A percentile compares a stretch with the other conserved stretches of the same genome.
These are phyloP conservation scores for Citeromyces siamensis DNA, from an alignment of 1,139 yeast species.

Conservation along the genomic window DNA sequence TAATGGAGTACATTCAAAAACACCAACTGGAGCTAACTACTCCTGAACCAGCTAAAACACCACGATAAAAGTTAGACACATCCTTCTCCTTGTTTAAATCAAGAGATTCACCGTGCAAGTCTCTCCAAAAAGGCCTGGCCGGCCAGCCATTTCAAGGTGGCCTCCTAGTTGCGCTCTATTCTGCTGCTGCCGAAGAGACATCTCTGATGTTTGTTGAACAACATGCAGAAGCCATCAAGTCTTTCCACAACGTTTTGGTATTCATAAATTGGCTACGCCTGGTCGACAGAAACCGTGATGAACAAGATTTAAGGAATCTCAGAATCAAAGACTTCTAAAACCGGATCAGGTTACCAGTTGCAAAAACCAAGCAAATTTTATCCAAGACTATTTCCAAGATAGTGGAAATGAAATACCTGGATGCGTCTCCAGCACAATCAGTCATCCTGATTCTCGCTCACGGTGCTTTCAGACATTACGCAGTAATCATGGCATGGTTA, in stretches of 20 bases:
- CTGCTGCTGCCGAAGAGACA: not conserved
- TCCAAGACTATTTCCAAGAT: too few relatives aligned
- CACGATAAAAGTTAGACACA: not conserved
- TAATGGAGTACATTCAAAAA: not conserved
- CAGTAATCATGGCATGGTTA: too few relatives aligned
- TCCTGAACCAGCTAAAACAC: constrained; percentile 1
- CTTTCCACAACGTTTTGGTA: not conserved
- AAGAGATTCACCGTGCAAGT: not conserved
- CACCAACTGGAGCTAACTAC: not conserved
- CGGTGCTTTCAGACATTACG: too few relatives aligned
- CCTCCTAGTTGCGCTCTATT: not conserved
- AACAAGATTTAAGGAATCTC: too few relatives aligned
- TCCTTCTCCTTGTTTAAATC: not conserved
- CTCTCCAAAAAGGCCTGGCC: not conserved
- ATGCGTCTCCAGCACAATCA: too few relatives aligned
- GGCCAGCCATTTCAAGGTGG: not conserved
- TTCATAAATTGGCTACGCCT: not conserved
- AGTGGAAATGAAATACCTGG: too few relatives aligned
- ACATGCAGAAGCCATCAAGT: not conserved
- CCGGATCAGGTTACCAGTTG: too few relatives aligned
- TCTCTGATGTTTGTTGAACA: not conserved
- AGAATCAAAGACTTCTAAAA: too few relatives aligned
- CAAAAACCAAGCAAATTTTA: too few relatives aligned
- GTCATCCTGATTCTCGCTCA: too few relatives aligned
- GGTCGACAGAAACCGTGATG: too few relatives aligned